Base-by-base conservation (phyloP, 2,329 filamentous ascomycete genomes). In the Neodidymelliopsis sp. region DNA sequence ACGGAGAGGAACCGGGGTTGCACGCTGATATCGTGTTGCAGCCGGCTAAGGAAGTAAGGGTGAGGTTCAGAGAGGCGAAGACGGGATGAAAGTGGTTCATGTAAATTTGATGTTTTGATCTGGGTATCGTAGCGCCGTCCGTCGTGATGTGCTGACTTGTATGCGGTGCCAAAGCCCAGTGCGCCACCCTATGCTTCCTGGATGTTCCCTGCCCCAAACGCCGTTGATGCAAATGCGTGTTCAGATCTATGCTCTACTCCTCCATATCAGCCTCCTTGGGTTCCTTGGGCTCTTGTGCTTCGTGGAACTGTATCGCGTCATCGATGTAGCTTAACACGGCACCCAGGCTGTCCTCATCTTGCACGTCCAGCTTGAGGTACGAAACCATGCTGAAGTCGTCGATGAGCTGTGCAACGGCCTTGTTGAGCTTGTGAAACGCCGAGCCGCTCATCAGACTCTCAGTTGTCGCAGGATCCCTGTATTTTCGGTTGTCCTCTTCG, bases 341-440 rank as follows among this genome's bases (percentile, higher is more conserved):
- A 1, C 83, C 87, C 4, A 97, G 86, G 67, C 93, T 97, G 64
- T 97, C 91, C 75, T 97, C 93, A 64, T 96, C 87, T 59, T 94
- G 89, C 20, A 87, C 88, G 67, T 97, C 90, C 33, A 97, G 79
- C 76, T 92, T 90, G 48, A 97, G 79, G 70, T 96, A 99, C 36
- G 90, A 96, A 10, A 99, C 90, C 90, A 99, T 95, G 76, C 91
- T 96, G 76, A 97, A 99, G 73, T 91, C 94, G 72, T 97, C 94
- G 59, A 99, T 96, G 57, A 99, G 78, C 42, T 89, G 85, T 1
- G 90, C 94, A 4, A 99, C 93, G 0, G 93, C 93, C 53, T 85
- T 84, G 70, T 97, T 97, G 59, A 97, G 77, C 62, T 85, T 83
- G 53, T 89, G 84, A 74, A 96, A 97, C 13, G 89, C 89, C 1